Percentiles rank a stretch among this genome's conserved stretches.
These are phyloP conservation scores for Penicillium sp. DNA, from an alignment of 2,329 filamentous ascomycete species.

Conservation along the genomic window DNA sequence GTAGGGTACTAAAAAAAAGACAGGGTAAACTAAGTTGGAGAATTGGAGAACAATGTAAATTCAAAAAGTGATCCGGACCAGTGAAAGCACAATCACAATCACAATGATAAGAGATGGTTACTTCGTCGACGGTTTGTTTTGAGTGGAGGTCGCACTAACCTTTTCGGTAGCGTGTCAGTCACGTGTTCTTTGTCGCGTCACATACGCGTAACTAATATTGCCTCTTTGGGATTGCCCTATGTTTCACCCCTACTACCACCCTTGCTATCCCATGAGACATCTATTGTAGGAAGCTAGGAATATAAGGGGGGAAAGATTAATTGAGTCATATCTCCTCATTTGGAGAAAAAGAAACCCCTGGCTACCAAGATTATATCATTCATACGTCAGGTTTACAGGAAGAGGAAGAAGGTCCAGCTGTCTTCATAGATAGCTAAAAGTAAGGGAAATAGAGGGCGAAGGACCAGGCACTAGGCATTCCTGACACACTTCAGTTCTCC, in stretches of 20 bases:
- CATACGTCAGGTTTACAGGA: neutral
- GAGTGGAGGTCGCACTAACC: constrained; percentile 16
- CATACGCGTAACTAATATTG: constrained; percentile 17
- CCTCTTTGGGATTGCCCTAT: constrained; percentile 15
- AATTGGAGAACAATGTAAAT: neutral
- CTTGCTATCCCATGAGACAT: neutral
- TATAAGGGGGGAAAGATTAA: neutral
- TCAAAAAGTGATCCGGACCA: neutral
- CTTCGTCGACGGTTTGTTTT: constrained; percentile 24
- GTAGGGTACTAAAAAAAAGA: neutral
- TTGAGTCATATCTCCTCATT: neutral
- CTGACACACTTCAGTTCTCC: too few species aligned
- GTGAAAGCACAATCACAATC: constrained; percentile 1
- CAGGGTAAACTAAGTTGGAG: neutral
- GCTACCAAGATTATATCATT: neutral
- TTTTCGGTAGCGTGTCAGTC: constrained; percentile 15
- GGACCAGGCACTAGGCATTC: neutral
- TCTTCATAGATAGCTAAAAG: neutral
- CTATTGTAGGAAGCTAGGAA: neutral
- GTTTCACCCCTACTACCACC: neutral
- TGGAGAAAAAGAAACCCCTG: neutral
- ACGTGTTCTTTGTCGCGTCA: constrained; percentile 10
- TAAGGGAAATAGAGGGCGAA: neutral
- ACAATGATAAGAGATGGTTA: constrained; percentile 20
- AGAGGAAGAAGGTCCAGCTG: neutral